Evolutionary conservation across 2,329 filamentous ascomycete species (phyloP).

Genomic region (Trichoderma polysporum): DNA sequence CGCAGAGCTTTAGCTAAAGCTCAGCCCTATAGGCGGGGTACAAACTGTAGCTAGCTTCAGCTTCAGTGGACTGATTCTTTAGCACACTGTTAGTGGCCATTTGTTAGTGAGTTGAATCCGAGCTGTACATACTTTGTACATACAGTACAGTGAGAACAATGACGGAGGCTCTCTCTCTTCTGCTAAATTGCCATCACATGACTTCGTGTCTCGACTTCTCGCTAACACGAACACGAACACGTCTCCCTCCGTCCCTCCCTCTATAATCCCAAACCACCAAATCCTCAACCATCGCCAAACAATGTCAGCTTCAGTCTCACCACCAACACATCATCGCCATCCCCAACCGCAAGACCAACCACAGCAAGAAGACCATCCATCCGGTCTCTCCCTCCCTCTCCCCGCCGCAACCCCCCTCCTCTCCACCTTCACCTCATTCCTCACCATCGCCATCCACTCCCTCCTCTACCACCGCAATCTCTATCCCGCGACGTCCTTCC

Average conservation of each 20-base stretch:
- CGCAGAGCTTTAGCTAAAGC: not conserved
- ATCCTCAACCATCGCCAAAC: not conserved
- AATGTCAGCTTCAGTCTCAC: conserved; percentile 4
- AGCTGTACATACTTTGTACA: no score
- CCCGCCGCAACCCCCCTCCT: conserved; percentile 52
- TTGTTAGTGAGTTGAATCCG: not conserved
- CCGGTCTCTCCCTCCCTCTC: conserved; percentile 32
- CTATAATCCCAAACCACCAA: not conserved
- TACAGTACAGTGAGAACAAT: not conserved
- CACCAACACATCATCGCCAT: not conserved
- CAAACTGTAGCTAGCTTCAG: no score
- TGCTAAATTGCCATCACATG: not conserved
- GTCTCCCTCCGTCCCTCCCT: not conserved
- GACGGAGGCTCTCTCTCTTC: not conserved
- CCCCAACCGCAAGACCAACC: not conserved
- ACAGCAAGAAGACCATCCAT: not conserved
- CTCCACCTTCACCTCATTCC: conserved; percentile 72
- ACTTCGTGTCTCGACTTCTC: not conserved
- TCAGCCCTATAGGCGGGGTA: not conserved
- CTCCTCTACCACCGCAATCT: conserved; percentile 79
- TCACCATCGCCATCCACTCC: conserved; percentile 80
- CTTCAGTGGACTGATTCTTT: not conserved
- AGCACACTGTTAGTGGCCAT: not conserved
- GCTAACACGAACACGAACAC: not conserved
- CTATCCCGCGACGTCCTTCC: conserved; percentile 76